phyloP scores from a whole-genome alignment of 139 green algal species.

The Yamagishiella unicocca region DNA sequence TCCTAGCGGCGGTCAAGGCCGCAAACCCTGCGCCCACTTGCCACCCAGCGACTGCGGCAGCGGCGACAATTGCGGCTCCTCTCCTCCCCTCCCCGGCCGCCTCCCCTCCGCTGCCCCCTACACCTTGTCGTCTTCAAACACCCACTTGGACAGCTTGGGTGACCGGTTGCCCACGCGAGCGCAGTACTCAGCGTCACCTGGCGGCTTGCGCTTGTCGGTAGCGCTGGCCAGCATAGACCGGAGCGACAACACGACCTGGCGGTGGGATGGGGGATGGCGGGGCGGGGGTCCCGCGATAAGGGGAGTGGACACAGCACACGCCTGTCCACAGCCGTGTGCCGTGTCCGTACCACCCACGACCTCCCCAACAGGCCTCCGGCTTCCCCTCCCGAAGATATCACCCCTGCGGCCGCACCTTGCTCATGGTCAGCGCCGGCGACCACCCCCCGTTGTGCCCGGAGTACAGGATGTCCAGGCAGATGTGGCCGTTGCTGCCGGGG shows the following conservation, averaged over 20 bases:
- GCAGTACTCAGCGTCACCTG: conserved; percentile 83
- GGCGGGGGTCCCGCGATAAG: too few species aligned
- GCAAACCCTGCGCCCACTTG: too few species aligned
- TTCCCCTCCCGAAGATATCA: too few species aligned
- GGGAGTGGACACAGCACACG: too few species aligned
- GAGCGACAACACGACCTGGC: conserved; percentile 65
- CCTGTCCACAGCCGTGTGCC: too few species aligned
- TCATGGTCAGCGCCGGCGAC: conserved; percentile 92
- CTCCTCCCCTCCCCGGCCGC: not conserved
- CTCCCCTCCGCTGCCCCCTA: conserved; percentile 40
- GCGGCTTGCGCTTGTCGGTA: conserved; percentile 77
- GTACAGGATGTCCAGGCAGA: conserved; percentile 94
- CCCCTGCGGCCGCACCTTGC: conserved; percentile 62
- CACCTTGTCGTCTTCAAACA: conserved; percentile 82
- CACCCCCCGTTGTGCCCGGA: conserved; percentile 81
- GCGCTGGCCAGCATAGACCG: conserved; percentile 91
- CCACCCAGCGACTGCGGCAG: too few species aligned
- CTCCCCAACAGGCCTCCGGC: too few species aligned
- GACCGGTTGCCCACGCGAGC: conserved; percentile 62
- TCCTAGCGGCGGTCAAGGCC: too few species aligned
- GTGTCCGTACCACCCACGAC: too few species aligned
- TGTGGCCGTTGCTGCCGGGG: conserved; percentile 72
- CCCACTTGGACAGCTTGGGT: conserved; percentile 79
- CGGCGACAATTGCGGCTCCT: too few species aligned
- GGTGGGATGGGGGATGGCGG: conserved; percentile 35